Percentiles rank a stretch among this genome's conserved stretches.
phyloP scores from a whole-genome alignment of 768 basidiomycete genomes.

The Russula vinacea region DNA sequence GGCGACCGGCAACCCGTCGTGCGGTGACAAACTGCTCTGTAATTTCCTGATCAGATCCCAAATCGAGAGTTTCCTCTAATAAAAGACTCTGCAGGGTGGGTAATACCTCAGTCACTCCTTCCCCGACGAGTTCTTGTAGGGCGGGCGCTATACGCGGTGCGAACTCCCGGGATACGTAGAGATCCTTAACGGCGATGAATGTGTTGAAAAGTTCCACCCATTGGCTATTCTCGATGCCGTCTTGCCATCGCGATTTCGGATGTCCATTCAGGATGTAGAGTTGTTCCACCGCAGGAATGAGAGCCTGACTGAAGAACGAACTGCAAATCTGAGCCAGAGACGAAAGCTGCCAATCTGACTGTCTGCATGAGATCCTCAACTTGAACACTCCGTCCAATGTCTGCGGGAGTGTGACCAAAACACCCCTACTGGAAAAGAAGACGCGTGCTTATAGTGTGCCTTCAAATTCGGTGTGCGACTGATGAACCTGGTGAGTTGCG shows the following conservation, averaged over 20 bases:
- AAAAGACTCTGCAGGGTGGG: neutral
- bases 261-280: neutral
- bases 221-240: neutral
- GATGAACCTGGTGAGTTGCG: neutral
- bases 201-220: neutral
- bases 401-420: too few species aligned
- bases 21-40: too few species aligned
- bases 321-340: too few species aligned
- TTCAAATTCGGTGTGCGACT: neutral
- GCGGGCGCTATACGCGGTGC: neutral
- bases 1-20: too few species aligned
- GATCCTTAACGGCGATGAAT: neutral
- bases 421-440: neutral
- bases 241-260: neutral
- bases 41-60: too few species aligned
- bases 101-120: neutral
- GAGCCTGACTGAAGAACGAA: too few species aligned
- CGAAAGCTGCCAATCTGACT: too few species aligned
- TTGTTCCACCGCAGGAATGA: neutral
- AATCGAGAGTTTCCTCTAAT: neutral
- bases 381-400: too few species aligned
- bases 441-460: too few species aligned
- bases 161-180: neutral
- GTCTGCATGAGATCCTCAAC: too few species aligned
- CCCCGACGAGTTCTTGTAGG: neutral